phyloP scores from a whole-genome alignment of 2,329 filamentous ascomycete species.

The Ophiostoma triangulosporum region DNA sequence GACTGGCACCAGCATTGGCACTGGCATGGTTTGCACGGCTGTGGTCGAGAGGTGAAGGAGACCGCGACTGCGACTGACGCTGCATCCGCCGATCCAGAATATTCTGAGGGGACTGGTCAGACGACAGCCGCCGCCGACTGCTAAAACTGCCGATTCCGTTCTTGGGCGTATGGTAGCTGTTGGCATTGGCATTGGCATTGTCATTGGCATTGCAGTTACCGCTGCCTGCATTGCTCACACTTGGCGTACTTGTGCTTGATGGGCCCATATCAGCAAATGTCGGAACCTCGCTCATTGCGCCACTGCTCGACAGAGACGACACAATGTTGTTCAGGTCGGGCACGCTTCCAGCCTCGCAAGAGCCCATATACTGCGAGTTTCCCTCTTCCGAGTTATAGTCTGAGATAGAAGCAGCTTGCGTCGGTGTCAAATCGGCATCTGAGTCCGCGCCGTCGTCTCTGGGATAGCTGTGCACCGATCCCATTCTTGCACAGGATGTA shows the following conservation, averaged over 20 bases:
- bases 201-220: background rate
- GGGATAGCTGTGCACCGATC: conserved; percentile 39
- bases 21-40: conserved; percentile 30
- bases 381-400: conserved; percentile 36
- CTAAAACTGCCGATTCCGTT: background rate
- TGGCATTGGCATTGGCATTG: background rate
- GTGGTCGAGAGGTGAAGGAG: conserved; percentile 40
- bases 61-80: conserved; percentile 41
- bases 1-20: conserved; percentile 14
- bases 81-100: conserved; percentile 40
- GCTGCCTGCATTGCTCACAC: background rate
- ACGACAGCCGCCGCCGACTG: conserved; percentile 32
- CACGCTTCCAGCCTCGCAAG: conserved; percentile 21
- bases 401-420: conserved; percentile 23
- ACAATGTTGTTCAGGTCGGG: background rate
- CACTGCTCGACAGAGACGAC: conserved; percentile 8
- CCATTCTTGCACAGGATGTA: conserved; percentile 21
- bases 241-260: background rate
- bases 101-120: conserved; percentile 39
- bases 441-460: conserved; percentile 35
- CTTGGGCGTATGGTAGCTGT: background rate
- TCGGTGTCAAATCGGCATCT: conserved; percentile 31
- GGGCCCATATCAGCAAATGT: conserved; percentile 35
- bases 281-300: conserved; percentile 25
- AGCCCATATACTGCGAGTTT: conserved; percentile 24